A percentile compares a stretch with the other conserved stretches of the same genome.
These are phyloP conservation scores for Boletales sp. DNA, from an alignment of 768 basidiomycete species.

Conservation along the genomic window DNA sequence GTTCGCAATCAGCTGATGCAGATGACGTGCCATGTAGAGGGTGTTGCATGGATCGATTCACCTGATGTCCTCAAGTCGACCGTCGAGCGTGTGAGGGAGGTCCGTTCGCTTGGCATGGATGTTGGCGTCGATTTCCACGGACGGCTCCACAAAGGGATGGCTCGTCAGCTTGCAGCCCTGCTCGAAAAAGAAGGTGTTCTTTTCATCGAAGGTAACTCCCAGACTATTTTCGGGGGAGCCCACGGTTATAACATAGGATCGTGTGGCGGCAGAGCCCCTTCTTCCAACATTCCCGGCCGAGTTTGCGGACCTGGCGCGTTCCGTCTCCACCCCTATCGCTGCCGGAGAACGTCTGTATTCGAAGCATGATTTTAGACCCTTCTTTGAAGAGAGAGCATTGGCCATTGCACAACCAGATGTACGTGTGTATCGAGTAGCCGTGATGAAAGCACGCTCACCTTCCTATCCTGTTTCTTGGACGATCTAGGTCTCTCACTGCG, in stretches of 20 bases:
- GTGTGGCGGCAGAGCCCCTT: conserved; percentile 44
- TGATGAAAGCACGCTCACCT: neutral
- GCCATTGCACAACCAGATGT: conserved; percentile 72
- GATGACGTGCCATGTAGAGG: conserved; percentile 16
- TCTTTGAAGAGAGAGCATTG: conserved; percentile 59
- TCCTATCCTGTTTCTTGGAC: neutral
- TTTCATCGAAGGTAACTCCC: conserved; percentile 55
- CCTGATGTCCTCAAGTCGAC: conserved; percentile 48
- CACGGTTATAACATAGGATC: neutral
- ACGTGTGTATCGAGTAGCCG: conserved; percentile 12
- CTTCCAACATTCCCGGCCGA: conserved; percentile 59
- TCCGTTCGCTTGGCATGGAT: conserved; percentile 53
- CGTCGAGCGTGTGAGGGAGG: conserved; percentile 49
- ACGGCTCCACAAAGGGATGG: conserved; percentile 52
- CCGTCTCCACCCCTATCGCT: conserved; percentile 58
- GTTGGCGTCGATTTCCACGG: conserved; percentile 72
- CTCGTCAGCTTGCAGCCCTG: conserved; percentile 59
- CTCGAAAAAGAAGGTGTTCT: conserved; percentile 58
- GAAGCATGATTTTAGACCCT: conserved; percentile 59
- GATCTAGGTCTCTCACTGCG: conserved; percentile 51
- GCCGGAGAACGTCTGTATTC: conserved; percentile 64
- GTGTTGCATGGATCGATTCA: conserved; percentile 58
- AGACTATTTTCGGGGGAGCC: neutral
- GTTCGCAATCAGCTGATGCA: neutral
- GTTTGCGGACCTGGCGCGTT: conserved; percentile 53